Evolutionary conservation across 192 early-diverging fungal species (phyloP).

Genomic region (Phycomyces nitens): DNA sequence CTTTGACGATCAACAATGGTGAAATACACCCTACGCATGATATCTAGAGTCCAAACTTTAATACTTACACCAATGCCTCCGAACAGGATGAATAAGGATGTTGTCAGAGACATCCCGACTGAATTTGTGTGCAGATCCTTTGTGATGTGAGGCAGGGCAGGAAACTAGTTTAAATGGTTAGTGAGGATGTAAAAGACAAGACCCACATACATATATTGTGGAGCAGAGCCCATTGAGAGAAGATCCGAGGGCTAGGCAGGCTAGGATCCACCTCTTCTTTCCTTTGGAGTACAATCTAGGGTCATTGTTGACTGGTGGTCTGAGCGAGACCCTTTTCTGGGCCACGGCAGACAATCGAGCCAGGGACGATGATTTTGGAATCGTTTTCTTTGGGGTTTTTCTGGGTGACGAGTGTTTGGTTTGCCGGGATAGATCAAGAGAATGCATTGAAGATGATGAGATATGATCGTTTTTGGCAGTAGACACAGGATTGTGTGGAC

Average conservation of each 20-base stretch:
- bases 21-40: too few relatives aligned
- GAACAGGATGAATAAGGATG: slow-evolving; percentile 45
- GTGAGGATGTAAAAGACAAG: background rate
- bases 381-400: background rate
- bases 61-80: slow-evolving; percentile 39
- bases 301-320: slow-evolving; percentile 8
- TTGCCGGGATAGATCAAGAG: too few relatives aligned
- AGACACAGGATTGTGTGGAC: too few relatives aligned
- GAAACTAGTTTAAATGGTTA: slow-evolving; percentile 14
- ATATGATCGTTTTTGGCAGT: too few relatives aligned
- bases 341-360: background rate
- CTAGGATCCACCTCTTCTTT: slow-evolving; percentile 16
- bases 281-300: slow-evolving; percentile 7
- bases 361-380: background rate
- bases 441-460: too few relatives aligned
- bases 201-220: slow-evolving; percentile 21
- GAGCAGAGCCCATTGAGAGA: slow-evolving; percentile 23
- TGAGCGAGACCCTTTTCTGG: slow-evolving; percentile 4
- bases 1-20: too few relatives aligned
- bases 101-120: slow-evolving; percentile 37
- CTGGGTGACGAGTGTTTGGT: too few relatives aligned
- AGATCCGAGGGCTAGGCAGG: slow-evolving; percentile 10
- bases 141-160: slow-evolving; percentile 30
- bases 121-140: slow-evolving; percentile 34
- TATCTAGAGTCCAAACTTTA: too few relatives aligned